Base-by-base conservation (phyloP, 352 stramenopile genomes). In the Nothophytophthora sp. region DNA sequence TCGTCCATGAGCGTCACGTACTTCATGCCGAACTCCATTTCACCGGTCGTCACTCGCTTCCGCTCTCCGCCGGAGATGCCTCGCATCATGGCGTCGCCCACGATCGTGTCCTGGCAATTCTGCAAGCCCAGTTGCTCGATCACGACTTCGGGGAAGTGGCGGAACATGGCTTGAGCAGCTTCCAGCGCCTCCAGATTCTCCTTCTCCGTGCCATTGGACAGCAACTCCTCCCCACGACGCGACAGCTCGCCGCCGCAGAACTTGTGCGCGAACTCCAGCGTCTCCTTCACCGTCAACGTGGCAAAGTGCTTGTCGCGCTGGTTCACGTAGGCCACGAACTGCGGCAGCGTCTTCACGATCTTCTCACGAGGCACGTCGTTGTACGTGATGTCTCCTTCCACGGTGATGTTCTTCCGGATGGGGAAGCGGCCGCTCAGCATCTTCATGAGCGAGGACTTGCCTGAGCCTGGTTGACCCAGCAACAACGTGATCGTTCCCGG, bases 1-100 rank as follows among this genome's bases (percentile, higher is more conserved):
- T 96, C 84, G 62, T 98, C 92, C 58, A 82, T 80, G 33, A 92
- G 78, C n/a, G 79, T 53, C 29, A 97, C 70, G 45, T 76, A 83
- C 56, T 83, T 78, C 38, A 73, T 65, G 44, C 73, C 68, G 49
- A 92, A 83, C 45, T 96, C 66, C 80, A 98, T 98, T 68, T 92
- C 77, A 23, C 79, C 81, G 11, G 64, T 80, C 16, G 81, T 92
- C 45, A 92, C 76, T 23, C 82, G 77, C 60, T 87, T 88, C 25
- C 76, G 67, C 37, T 92, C 79, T 9, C 82, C 81, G 22, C 82
- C 81, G 2, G 76, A 90, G 19, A 92, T 65, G 11, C 82, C 82
- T 22, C 78, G 71, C 1, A 59, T 42, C 48, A 88, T 73, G 10
- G 49, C 63, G 45, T 88, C 54, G 4, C 78, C 78, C 1, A 90